phyloP scores from a whole-genome alignment of 2,329 filamentous ascomycete genomes.

The Leptosphaerulina australis region DNA sequence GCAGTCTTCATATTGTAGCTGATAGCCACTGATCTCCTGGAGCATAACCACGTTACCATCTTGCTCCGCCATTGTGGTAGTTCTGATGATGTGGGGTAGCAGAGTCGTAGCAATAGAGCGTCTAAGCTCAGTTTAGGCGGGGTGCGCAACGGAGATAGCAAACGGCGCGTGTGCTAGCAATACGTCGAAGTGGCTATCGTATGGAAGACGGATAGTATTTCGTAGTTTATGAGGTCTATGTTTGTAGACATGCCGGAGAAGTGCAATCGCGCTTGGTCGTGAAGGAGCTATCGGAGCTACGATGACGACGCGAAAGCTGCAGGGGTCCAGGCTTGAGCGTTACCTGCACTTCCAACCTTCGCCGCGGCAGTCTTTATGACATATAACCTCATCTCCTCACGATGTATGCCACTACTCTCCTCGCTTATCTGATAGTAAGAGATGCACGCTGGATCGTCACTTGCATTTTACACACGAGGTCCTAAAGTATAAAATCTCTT shows the following conservation, averaged over 20 bases:
- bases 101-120: neutral
- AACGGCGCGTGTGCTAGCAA: constrained; percentile 4
- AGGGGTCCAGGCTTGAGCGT: constrained; percentile 1
- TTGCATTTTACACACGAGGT: too few species aligned
- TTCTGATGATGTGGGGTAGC: neutral
- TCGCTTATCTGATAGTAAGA: too few species aligned
- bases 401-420: too few species aligned
- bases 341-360: neutral
- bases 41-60: constrained; percentile 4
- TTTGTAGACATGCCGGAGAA: constrained; percentile 22
- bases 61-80: constrained; percentile 4
- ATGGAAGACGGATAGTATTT: neutral
- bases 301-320: constrained; percentile 13
- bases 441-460: too few species aligned
- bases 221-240: neutral
- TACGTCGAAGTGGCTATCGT: neutral
- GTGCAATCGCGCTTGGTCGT: constrained; percentile 16
- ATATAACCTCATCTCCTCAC: neutral
- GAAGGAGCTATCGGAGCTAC: constrained; percentile 27
- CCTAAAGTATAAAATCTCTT: too few species aligned
- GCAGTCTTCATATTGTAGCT: constrained; percentile 8
- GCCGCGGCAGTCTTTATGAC: constrained; percentile 10
- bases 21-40: constrained; percentile 12
- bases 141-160: constrained; percentile 7
- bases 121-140: neutral